phyloP scores from a whole-genome alignment of 2,329 filamentous ascomycete species.

The Hirsutella thompsonii region DNA sequence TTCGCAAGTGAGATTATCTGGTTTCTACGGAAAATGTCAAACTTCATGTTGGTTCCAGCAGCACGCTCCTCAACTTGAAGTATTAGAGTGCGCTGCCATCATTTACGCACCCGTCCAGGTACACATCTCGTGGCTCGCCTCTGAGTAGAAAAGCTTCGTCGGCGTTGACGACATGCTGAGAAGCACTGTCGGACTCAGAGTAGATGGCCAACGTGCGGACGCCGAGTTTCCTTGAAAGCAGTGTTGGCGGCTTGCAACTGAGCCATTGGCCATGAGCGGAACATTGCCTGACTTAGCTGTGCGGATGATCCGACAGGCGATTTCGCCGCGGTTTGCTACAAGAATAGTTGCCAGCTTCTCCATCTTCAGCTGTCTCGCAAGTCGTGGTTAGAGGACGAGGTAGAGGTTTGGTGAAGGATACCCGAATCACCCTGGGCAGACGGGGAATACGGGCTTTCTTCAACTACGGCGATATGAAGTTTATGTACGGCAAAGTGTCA shows the following conservation, averaged over 20 bases:
- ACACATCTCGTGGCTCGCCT: background rate
- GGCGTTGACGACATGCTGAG: conserved; percentile 14
- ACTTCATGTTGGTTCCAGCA: too few relatives aligned
- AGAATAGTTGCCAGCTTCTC: background rate
- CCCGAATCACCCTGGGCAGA: background rate
- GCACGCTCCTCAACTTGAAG: too few relatives aligned
- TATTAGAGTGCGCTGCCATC: too few relatives aligned
- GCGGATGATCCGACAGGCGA: conserved; percentile 2
- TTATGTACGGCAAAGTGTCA: too few relatives aligned
- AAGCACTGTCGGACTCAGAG: conserved; percentile 33
- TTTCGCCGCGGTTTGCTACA: conserved; percentile 16
- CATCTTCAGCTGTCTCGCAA: too few relatives aligned
- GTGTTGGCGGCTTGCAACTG: background rate
- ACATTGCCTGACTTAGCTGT: background rate
- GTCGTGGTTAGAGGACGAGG: too few relatives aligned
- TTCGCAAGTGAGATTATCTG: conserved; percentile 21
- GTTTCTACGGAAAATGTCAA: conserved; percentile 1
- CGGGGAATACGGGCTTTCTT: too few relatives aligned
- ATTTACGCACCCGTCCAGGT: background rate
- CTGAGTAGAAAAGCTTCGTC: background rate
- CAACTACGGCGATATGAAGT: too few relatives aligned
- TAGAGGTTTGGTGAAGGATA: too few relatives aligned
- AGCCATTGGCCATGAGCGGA: background rate
- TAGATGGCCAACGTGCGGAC: background rate
- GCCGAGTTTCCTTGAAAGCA: background rate